Evolutionary conservation across 495 filamentous ascomycete genomes (phyloP).

Genomic region (Echria macrotheca): DNA sequence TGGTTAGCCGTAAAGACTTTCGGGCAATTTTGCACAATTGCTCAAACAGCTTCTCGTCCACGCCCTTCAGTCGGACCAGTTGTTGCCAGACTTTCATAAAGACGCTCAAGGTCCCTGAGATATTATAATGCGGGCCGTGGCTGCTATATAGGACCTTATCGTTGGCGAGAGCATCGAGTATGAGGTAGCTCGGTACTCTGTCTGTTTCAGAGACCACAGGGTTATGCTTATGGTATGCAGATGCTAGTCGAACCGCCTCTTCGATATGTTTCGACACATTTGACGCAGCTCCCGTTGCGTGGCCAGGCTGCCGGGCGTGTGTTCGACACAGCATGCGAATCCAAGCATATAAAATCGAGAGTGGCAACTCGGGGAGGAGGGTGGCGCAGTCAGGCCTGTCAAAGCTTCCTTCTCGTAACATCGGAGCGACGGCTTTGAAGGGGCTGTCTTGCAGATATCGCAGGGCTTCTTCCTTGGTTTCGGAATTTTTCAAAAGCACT

Average conservation of each 20-base stretch:
- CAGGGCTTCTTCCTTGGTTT: constrained; percentile 23
- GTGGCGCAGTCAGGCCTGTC: not conserved
- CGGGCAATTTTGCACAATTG: constrained; percentile 16
- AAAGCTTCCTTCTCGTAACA: constrained; percentile 10
- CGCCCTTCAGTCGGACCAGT: constrained; percentile 5
- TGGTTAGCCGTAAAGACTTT: constrained; percentile 16
- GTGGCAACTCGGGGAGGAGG: constrained; percentile 9
- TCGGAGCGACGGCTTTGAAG: constrained; percentile 1
- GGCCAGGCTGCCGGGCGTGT: constrained; percentile 1
- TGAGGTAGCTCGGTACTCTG: constrained; percentile 21
- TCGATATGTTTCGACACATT: constrained; percentile 1
- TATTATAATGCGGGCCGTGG: constrained; percentile 2
- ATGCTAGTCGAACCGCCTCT: constrained; percentile 19
- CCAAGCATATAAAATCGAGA: constrained; percentile 31
- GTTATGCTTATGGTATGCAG: not conserved
- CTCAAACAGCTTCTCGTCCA: constrained; percentile 18
- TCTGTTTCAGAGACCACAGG: constrained; percentile 2
- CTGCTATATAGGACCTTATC: constrained; percentile 13
- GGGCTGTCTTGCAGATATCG: constrained; percentile 36
- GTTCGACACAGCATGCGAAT: constrained; percentile 34
- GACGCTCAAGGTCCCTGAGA: constrained; percentile 11
- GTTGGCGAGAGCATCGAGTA: constrained; percentile 22
- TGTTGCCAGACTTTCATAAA: constrained; percentile 18
- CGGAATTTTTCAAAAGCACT: constrained; percentile 30
- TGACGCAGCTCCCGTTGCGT: not conserved